phyloP scores from a whole-genome alignment of 495 filamentous ascomycete species.

The Aspergillus cavernicola region DNA sequence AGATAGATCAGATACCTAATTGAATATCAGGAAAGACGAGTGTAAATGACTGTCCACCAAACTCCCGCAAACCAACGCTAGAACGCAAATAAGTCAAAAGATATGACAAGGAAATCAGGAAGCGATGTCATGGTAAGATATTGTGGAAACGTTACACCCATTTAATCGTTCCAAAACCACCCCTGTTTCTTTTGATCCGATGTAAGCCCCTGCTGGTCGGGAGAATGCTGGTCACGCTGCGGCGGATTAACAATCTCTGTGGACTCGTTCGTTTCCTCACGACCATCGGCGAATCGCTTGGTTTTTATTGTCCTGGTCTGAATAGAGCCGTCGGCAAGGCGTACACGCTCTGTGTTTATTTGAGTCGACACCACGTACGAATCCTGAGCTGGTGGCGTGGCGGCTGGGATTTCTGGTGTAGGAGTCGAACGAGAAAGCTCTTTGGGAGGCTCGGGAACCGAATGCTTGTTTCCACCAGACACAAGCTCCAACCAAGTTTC shows the following conservation, averaged over 20 bases:
- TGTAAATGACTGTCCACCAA: conserved; percentile 5
- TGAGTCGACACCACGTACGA: conserved; percentile 52
- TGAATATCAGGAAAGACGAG: neutral
- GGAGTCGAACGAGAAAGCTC: neutral
- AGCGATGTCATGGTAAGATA: neutral
- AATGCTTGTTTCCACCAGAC: conserved; percentile 29
- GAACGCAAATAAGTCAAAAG: too few relatives aligned
- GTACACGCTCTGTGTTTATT: conserved; percentile 52
- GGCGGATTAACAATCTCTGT: conserved; percentile 31
- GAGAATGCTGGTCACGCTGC: conserved; percentile 16
- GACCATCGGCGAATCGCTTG: conserved; percentile 60
- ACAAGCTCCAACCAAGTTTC: conserved; percentile 33
- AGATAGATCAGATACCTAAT: too few relatives aligned
- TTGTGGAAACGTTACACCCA: neutral
- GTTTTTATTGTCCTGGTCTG: conserved; percentile 57
- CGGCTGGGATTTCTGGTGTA: neutral
- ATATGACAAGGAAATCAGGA: neutral
- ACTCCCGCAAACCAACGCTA: conserved; percentile 11
- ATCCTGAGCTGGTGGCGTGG: conserved; percentile 2
- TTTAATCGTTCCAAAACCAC: conserved; percentile 43
- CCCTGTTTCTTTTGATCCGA: conserved; percentile 25
- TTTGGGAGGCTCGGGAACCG: conserved; percentile 23
- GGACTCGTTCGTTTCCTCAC: conserved; percentile 53
- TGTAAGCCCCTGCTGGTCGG: conserved; percentile 7
- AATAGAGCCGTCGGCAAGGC: conserved; percentile 56